phyloP scores from a whole-genome alignment of 2,329 filamentous ascomycete species.

The Furcasterigmium sp. region DNA sequence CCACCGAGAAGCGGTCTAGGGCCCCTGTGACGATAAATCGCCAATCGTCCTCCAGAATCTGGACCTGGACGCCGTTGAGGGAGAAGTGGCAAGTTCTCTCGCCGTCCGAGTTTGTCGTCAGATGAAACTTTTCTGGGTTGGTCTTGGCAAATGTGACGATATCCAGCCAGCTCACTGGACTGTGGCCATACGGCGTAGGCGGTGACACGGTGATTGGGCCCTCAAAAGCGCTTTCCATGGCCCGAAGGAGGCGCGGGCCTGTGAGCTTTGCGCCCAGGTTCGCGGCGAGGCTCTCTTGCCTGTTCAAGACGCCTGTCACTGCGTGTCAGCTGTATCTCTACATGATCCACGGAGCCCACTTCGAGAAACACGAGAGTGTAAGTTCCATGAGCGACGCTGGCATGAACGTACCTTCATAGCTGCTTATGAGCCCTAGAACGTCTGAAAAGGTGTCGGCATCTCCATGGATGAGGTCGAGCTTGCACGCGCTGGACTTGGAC shows the following conservation, averaged over 20 bases:
- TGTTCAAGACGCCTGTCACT: constrained; percentile 63
- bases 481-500: constrained; percentile 35
- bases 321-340: too few relatives aligned
- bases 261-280: constrained; percentile 80
- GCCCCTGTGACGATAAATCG: constrained; percentile 77
- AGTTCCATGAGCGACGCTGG: neutral
- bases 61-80: constrained; percentile 73
- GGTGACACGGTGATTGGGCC: constrained; percentile 58
- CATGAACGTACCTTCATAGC: constrained; percentile 60
- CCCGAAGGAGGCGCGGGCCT: constrained; percentile 76
- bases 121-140: constrained; percentile 71
- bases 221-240: constrained; percentile 82
- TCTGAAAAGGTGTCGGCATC: constrained; percentile 66
- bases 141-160: constrained; percentile 79
- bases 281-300: constrained; percentile 81
- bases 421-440: constrained; percentile 65
- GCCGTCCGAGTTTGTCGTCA: constrained; percentile 65
- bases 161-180: constrained; percentile 71
- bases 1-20: constrained; percentile 66
- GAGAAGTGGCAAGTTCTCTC: constrained; percentile 74
- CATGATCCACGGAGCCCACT: too few relatives aligned
- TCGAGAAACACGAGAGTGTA: too few relatives aligned
- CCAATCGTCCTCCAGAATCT: constrained; percentile 86
- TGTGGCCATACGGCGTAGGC: constrained; percentile 50
- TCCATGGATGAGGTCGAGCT: constrained; percentile 45